phyloP scores from a whole-genome alignment of 371 early-diverging fungal species.

The Smittium mucronatum region DNA sequence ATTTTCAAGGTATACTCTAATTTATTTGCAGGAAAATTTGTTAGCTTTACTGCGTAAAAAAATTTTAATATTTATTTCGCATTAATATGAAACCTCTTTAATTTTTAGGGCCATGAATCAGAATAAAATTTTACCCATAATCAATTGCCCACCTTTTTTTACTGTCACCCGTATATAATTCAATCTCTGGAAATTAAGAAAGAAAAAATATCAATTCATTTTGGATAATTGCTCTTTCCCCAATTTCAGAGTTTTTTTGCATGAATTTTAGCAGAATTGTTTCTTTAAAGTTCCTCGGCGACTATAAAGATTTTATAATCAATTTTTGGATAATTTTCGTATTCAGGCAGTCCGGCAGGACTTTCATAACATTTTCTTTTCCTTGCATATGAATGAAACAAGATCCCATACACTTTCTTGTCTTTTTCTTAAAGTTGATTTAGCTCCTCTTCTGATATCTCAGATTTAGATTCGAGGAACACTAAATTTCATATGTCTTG shows the following conservation, averaged over 20 bases:
- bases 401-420: neutral
- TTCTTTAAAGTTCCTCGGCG: neutral
- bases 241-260: neutral
- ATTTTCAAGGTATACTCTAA: neutral
- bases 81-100: neutral
- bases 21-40: neutral
- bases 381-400: neutral
- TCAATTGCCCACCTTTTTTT: neutral
- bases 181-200: neutral
- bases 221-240: neutral
- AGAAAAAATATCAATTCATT: neutral
- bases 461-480: neutral
- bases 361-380: neutral
- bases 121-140: neutral
- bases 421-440: neutral
- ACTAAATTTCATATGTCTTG: neutral
- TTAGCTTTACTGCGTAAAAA: neutral
- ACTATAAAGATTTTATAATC: neutral
- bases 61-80: neutral
- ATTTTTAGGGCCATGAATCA: neutral
- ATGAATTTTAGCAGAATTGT: neutral
- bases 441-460: neutral
- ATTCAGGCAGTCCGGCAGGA: neutral
- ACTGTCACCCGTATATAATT: neutral
- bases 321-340: neutral